phyloP scores from a whole-genome alignment of 176 grass and related monocot species.

The Avena insularis region DNA sequence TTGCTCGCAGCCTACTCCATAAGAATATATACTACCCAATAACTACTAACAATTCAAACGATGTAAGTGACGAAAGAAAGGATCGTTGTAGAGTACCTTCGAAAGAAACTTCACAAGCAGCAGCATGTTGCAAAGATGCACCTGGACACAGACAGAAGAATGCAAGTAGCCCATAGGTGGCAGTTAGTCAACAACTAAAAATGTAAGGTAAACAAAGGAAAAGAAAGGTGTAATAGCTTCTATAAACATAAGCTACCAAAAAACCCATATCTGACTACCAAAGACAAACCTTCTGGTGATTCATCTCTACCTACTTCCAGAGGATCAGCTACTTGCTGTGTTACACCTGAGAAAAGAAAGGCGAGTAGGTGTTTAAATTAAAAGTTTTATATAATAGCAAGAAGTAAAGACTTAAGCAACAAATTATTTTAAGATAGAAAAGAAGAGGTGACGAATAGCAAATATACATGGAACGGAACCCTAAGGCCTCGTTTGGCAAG shows the following conservation, averaged over 20 bases:
- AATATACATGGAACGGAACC: not conserved
- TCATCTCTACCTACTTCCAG: constrained; percentile 17
- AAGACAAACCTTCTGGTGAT: constrained; percentile 37
- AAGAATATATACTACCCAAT: not conserved
- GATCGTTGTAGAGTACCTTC: constrained; percentile 15
- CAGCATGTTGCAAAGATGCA: constrained; percentile 12
- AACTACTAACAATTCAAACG: not conserved
- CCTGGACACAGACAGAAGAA: constrained; percentile 19
- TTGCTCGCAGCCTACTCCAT: not conserved
- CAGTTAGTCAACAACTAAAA: not conserved
- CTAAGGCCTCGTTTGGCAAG: not conserved
- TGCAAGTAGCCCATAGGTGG: not conserved
- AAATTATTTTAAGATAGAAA: constrained; percentile 5
- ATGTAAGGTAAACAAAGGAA: not conserved
- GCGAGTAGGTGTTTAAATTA: not conserved
- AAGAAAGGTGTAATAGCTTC: not conserved
- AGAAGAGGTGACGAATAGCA: not conserved
- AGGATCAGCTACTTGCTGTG: constrained; percentile 28
- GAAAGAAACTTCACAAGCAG: constrained; percentile 25
- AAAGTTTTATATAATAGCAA: constrained; percentile 25
- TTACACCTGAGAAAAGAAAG: constrained; percentile 22
- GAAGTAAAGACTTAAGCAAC: not conserved
- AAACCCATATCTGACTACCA: not conserved
- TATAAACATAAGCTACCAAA: not conserved
- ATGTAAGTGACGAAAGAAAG: constrained; percentile 24